These are phyloP conservation scores for Isabelozyma rhagii DNA, from an alignment of 805 yeast species.

Conservation along the genomic window DNA sequence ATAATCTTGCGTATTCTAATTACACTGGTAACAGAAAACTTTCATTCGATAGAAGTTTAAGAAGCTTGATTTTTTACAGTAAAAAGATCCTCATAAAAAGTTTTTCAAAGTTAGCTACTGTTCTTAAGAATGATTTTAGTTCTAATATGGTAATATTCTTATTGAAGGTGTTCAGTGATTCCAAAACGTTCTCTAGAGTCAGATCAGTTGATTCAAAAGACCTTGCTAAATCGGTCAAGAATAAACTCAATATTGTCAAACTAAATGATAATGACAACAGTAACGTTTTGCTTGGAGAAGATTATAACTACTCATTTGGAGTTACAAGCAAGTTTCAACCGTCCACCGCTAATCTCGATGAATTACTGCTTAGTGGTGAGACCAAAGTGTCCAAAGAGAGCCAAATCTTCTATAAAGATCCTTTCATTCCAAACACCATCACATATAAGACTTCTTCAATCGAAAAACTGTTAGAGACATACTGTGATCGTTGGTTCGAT, in stretches of 20 bases:
- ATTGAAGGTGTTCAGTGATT: slow-evolving; percentile 34
- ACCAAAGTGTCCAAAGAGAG: not conserved
- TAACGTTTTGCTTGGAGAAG: slow-evolving; percentile 41
- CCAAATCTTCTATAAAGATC: slow-evolving; percentile 3
- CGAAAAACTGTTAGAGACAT: slow-evolving; percentile 24
- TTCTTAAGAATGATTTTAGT: slow-evolving; percentile 36
- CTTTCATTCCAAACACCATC: slow-evolving; percentile 12
- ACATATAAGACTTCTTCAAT: slow-evolving; percentile 16
- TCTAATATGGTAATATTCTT: slow-evolving; percentile 40
- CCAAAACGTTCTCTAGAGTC: slow-evolving; percentile 25
- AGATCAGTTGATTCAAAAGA: slow-evolving; percentile 11
- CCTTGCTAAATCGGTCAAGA: slow-evolving; percentile 16
- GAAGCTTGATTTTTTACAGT: slow-evolving; percentile 31
- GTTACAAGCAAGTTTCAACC: slow-evolving; percentile 46
- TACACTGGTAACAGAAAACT: slow-evolving; percentile 15
- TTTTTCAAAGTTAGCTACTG: slow-evolving; percentile 27
- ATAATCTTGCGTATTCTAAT: slow-evolving; percentile 28
- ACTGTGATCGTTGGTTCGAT: slow-evolving; percentile 27
- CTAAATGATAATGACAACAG: slow-evolving; percentile 21
- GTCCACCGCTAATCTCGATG: slow-evolving; percentile 27
- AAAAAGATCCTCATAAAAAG: slow-evolving; percentile 37
- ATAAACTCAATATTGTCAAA: slow-evolving; percentile 6
- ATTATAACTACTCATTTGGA: slow-evolving; percentile 50
- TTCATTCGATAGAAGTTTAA: slow-evolving; percentile 22
- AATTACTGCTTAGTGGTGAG: slow-evolving; percentile 18